A percentile compares a stretch with the other conserved stretches of the same genome.
phyloP scores from a whole-genome alignment of 768 basidiomycete species.

The Goffeauzyma gilvescens region DNA sequence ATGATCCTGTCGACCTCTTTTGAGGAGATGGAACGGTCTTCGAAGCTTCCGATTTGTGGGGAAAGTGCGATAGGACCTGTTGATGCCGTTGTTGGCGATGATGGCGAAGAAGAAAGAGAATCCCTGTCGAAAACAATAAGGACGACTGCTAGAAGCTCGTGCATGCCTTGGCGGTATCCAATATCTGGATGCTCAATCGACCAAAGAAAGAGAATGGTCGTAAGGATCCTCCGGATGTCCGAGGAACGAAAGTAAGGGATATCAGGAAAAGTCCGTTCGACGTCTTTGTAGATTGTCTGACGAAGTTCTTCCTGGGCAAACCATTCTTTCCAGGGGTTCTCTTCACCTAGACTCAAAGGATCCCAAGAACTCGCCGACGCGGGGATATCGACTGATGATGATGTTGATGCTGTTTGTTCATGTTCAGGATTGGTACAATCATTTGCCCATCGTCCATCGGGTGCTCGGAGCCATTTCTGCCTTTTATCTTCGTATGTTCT shows the following conservation, averaged over 20 bases:
- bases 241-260: constrained; percentile 67
- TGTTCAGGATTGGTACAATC: constrained; percentile 21
- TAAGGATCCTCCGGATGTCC: constrained; percentile 57
- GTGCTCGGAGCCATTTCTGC: constrained; percentile 23
- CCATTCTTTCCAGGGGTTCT: constrained; percentile 95
- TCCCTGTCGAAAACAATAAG: constrained; percentile 71
- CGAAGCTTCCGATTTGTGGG: no score
- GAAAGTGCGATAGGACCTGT: constrained; percentile 5
- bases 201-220: constrained; percentile 72
- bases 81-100: neutral
- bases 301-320: constrained; percentile 74
- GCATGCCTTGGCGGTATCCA: constrained; percentile 97
- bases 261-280: constrained; percentile 98
- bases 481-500: constrained; percentile 9
- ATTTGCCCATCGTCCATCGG: constrained; percentile 29
- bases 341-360: constrained; percentile 23
- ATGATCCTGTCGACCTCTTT: constrained; percentile 1
- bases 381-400: neutral
- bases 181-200: constrained; percentile 58
- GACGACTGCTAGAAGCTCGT: constrained; percentile 77
- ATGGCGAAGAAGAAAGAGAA: constrained; percentile 36
- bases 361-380: constrained; percentile 18
- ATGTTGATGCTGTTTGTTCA: neutral
- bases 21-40: neutral
- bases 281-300: constrained; percentile 79